Evolutionary conservation across 495 filamentous ascomycete species (phyloP), one percentile per base, ranked within the genome.

Genomic region (Penicillium nucicola): DNA sequence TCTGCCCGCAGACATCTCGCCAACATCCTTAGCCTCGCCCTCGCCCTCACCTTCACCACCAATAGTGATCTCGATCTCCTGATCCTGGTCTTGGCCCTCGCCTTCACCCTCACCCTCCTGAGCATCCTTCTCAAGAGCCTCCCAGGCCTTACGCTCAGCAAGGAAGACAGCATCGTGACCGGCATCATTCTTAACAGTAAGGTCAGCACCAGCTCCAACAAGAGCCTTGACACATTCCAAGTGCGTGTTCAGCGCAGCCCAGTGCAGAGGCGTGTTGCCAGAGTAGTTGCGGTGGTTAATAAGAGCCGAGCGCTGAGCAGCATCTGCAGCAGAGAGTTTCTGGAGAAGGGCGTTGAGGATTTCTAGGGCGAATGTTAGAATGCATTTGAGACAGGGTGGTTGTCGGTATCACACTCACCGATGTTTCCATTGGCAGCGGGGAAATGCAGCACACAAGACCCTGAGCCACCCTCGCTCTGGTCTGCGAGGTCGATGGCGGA

Each of bases 261-360:
- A 97, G 72, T 97, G 92, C 45, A 97, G 69, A 1, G 90, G 77
- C 10, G 92, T 96, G 71, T 96, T 96, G 22, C 90, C 92, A 20
- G 84, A 82, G 49, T 80, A 65, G 54, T 97, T 97, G 17, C 62
- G 78, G 69, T 66, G 78, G 69, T 93, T 85, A 10, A 96, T 50
- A 30, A 85, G 77, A 5, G 59, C 60, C 31, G 50, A 42, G 17
- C 57, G 57, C 55, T 56, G 45, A 14, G 51, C 44, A 11, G 44
- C 48, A 32, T 48, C 68, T 57, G 39, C 79, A 60, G 46, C 67
- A 9, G 56, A 50, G 12, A 65, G 48, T 13, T 60, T 58, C 35
- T 73, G 58, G 52, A 84, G 70, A 45, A 84, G 62, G 48, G 68
- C 56, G 48, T 69, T 68, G 18, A 85, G 65, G 12, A 77, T 71